Conservation (phyloP, 768 basidiomycete genomes). For the Collybia sordida region DNA sequence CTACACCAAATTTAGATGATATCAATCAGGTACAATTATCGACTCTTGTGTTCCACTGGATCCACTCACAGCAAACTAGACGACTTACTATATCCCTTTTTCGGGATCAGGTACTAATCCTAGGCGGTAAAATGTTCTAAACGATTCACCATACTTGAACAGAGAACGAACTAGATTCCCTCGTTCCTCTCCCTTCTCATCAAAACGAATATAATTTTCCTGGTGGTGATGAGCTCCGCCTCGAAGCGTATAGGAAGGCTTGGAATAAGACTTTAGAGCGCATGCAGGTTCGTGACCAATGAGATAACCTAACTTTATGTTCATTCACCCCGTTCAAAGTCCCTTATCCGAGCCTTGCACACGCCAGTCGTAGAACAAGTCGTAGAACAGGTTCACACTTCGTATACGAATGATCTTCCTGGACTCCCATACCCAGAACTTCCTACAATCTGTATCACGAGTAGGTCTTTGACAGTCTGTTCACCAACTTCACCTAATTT, state of each 20-base stretch:
- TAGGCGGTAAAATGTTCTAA: no score
- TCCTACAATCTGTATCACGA: conserved; percentile 56
- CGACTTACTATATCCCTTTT: conserved; percentile 18
- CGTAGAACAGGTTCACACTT: conserved; percentile 37
- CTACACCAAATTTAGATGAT: conserved; percentile 7
- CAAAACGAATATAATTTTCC: conserved; percentile 11
- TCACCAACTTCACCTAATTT: neutral
- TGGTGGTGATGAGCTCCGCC: conserved; percentile 29
- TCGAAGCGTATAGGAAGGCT: conserved; percentile 52
- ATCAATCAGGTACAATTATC: conserved; percentile 8
- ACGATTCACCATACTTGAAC: neutral
- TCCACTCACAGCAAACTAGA: conserved; percentile 6
- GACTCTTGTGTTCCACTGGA: neutral
- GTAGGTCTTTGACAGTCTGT: conserved; percentile 30
- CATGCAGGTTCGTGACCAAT: conserved; percentile 43
- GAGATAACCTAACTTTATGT: neutral
- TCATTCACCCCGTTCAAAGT: conserved; percentile 11
- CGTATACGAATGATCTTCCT: conserved; percentile 46
- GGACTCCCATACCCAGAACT: conserved; percentile 62
- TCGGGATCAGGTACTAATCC: conserved; percentile 3
- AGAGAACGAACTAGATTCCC: neutral
- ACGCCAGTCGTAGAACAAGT: conserved; percentile 47
- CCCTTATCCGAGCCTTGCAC: conserved; percentile 46
- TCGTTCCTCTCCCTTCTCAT: conserved; percentile 4
- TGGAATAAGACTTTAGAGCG: conserved; percentile 61